These are phyloP conservation scores for Omphalotus guepiniiformis DNA, from an alignment of 768 basidiomycete species.

Conservation along the genomic window DNA sequence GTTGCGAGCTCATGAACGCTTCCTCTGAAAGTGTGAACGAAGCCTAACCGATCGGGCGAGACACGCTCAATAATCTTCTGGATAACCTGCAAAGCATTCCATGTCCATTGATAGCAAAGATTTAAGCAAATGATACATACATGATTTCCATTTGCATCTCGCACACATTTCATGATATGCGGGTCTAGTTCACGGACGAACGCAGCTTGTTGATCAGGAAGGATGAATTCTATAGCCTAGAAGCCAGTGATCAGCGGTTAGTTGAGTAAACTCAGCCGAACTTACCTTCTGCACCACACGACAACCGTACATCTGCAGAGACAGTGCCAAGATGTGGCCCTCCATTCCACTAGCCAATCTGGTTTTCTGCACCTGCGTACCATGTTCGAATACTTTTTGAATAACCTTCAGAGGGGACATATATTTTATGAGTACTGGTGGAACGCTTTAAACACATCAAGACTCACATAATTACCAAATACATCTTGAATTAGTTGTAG, in stretches of 20 bases:
- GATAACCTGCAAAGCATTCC: constrained; percentile 51
- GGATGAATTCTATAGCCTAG: constrained; percentile 80
- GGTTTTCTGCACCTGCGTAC: constrained; percentile 70
- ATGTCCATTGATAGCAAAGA: constrained; percentile 1
- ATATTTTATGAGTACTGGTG: too few relatives aligned
- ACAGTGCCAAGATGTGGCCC: constrained; percentile 68
- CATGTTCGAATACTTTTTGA: constrained; percentile 90
- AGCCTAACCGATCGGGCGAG: constrained; percentile 67
- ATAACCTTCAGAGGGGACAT: constrained; percentile 61
- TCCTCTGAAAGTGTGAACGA: constrained; percentile 71
- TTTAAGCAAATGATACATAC: constrained; percentile 43
- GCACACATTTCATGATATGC: constrained; percentile 80
- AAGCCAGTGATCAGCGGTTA: constrained; percentile 12
- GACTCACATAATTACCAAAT: constrained; percentile 90
- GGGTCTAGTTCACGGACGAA: constrained; percentile 79
- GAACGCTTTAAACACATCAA: too few relatives aligned
- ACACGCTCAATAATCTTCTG: constrained; percentile 87
- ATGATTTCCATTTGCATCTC: constrained; percentile 92
- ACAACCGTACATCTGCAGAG: constrained; percentile 94
- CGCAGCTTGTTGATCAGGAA: constrained; percentile 69
- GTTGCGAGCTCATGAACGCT: constrained; percentile 78
- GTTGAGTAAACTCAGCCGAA: neutral
- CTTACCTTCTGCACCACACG: constrained; percentile 89
- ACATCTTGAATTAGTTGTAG: constrained; percentile 84
- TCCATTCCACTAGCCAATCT: constrained; percentile 71